These are phyloP conservation scores for Tetrapisispora namnaoensis DNA, from an alignment of 805 yeast species.

Conservation along the genomic window DNA sequence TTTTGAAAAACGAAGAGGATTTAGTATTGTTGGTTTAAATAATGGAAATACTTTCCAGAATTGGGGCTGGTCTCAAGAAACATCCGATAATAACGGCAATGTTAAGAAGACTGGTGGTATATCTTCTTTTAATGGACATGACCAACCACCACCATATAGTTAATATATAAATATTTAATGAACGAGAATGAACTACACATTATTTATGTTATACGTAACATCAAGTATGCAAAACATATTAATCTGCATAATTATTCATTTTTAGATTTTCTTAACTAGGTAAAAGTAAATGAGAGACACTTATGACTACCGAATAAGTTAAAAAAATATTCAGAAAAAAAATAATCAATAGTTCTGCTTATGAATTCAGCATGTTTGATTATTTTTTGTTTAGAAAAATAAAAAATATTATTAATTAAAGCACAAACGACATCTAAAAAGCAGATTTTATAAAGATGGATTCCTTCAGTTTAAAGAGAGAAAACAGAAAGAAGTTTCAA, in stretches of 20 bases:
- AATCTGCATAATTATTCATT: not conserved
- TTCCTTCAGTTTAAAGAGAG: slow-evolving; percentile 27
- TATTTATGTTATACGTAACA: slow-evolving; percentile 1
- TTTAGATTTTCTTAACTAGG: too few relatives aligned
- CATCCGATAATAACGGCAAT: not conserved
- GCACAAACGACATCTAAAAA: not conserved
- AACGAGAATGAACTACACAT: not conserved
- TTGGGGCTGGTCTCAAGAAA: slow-evolving; percentile 21
- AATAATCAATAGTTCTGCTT: too few relatives aligned
- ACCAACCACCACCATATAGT: slow-evolving; percentile 25
- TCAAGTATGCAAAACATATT: not conserved
- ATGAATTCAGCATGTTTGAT: too few relatives aligned
- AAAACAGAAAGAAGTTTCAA: slow-evolving; percentile 34
- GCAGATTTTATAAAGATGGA: not conserved
- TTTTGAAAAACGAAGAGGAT: slow-evolving; percentile 8
- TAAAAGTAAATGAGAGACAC: too few relatives aligned
- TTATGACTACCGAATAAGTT: too few relatives aligned
- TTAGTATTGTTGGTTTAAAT: slow-evolving; percentile 18
- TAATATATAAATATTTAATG: not conserved
- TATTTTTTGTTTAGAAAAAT: not conserved
- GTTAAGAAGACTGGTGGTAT: not conserved
- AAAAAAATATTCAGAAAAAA: too few relatives aligned
- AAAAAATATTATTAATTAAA: too few relatives aligned
- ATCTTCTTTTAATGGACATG: slow-evolving; percentile 1
- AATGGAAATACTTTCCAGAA: slow-evolving; percentile 1